Evolutionary conservation across 2,329 filamentous ascomycete species (phyloP), one percentile per base, ranked within the genome.

Genomic region (Sphaerostilbella broomeana): DNA sequence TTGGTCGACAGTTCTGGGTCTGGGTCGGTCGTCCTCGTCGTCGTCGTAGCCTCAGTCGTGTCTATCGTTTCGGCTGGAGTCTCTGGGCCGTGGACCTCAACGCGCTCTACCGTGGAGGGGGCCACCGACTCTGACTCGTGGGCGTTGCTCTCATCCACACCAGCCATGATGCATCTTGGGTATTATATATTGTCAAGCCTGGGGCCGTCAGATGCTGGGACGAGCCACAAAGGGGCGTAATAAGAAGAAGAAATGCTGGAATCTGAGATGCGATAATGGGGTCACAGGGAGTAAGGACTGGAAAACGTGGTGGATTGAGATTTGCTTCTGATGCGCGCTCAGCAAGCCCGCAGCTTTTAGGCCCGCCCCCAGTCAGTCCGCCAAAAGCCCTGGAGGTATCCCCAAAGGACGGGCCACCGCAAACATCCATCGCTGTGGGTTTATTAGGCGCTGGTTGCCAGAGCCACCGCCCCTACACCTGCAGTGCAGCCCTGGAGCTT

Each of bases 151-250:
- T 44, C 38, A 40, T 44, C 42, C 37, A 17, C 38, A 33, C 42
- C 38, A 20, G 42, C 42, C 42, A 44, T 44, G 32, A 28, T 41
- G 38, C 42, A 44, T 44, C 32, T 44, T 44, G 42, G 32, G 34
- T 18, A 21, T 35, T 19, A 17, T n/a, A n/a, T 20, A 20, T 31
- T 20, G 25, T 13, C 10, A 26, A 33, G 25, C 27, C 36, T 27
- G 13, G n/a, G 18, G 24, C 12, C 11, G n/a, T n/a, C n/a, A 18
- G 20, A 22, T 17, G 11, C 16, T 19, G 26, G 17, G 35, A 34
- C 31, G 35, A 24, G 27, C 12, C 32, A 33, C 38, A 35, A 24
- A 15, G 27, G 19, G 15, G 10, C 4, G 20, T 5, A n/a, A n/a
- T 15, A 15, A 11, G 13, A 17, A 17, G 27, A 20, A 19, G 11